Base-by-base conservation (phyloP, 2,329 filamentous ascomycete species). In the Lojkania enalia region DNA sequence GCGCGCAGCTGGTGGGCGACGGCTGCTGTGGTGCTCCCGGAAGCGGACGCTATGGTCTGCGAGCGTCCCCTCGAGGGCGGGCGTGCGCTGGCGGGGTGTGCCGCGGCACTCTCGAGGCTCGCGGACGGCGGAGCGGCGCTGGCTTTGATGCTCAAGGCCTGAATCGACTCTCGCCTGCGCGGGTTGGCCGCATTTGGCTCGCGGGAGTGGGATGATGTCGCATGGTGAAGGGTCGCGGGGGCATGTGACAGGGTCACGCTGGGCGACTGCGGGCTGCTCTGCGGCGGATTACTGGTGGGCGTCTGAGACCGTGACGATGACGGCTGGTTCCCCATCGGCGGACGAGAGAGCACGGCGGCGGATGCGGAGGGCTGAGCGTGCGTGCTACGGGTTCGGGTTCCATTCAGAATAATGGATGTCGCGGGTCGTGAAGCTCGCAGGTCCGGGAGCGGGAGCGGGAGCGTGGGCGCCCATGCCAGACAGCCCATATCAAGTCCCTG, bases 121-220 rank as follows among this genome's bases (percentile, higher is more conserved):
- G 68, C 67, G 6, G 63, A 66, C 2, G 68, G 67, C 40, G 70
- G 69, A 40, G 67, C 69, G 9, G 68, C 62, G 33, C 61, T 66
- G 20, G 66, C 63, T 53, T 71, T 69, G 40, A 60, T 57, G 49
- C 60, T 61, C 36, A 72, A 58, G 15, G 67, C 66, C 55, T 70
- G 71, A 49, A 74, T 71, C 35, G 63, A 68, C 55, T 71, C 69
- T 38, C 71, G 60, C 21, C 71, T 57, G 35, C 66, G 65, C 30
- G 67, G 64, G 33, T 62, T 52, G 43, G 53, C 39, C 43, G 37
- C 15, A 11, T 25, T 18, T 7, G 31, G 21, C 7, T 31, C 14
- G 14, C 9, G 30, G 9, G 30, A 9, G 18, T 13, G 35, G 14
- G 50, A 27, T 48, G 36, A n/a, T 29, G 38, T 29, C 41, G 49